Conservation (phyloP, 2,329 filamentous ascomycete genomes). For the Scleromitrula shiraiana region DNA sequence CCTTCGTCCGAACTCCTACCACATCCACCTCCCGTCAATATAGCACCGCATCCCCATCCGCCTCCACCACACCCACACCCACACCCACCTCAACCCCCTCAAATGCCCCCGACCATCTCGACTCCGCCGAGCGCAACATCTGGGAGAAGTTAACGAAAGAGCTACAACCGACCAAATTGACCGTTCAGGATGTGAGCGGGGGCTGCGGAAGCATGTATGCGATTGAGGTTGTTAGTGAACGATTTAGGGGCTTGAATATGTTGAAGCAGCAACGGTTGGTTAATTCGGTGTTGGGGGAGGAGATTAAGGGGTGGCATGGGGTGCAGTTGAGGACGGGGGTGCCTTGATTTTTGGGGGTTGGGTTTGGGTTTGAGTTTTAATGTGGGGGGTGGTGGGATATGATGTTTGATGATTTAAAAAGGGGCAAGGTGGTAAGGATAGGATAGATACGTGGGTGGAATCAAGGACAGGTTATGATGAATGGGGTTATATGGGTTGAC, state of each 20-base stretch:
- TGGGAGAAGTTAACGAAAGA: conserved; percentile 24
- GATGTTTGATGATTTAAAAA: too few species aligned
- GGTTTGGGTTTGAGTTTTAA: background rate
- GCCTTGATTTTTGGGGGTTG: conserved; percentile 11
- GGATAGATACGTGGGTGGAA: too few species aligned
- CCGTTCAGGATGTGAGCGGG: conserved; percentile 68
- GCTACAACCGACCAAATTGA: conserved; percentile 27
- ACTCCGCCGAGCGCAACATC: conserved; percentile 4
- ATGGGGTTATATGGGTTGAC: background rate
- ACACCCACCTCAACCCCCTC: background rate
- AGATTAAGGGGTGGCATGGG: conserved; percentile 77
- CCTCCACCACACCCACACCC: background rate
- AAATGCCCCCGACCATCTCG: conserved; percentile 3
- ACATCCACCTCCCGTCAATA: background rate
- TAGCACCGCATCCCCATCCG: conserved; percentile 1
- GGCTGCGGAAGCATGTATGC: conserved; percentile 86
- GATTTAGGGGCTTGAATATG: conserved; percentile 62
- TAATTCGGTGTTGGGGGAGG: conserved; percentile 63
- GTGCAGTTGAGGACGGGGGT: conserved; percentile 68
- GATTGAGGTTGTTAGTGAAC: conserved; percentile 65
- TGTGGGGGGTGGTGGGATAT: background rate
- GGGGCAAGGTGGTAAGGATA: too few species aligned
- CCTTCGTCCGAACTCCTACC: background rate
- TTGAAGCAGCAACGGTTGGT: conserved; percentile 80
- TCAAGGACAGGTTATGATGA: too few species aligned